Conservation (phyloP, 2,329 filamentous ascomycete species). For the Ophiostoma triangulosporum region DNA sequence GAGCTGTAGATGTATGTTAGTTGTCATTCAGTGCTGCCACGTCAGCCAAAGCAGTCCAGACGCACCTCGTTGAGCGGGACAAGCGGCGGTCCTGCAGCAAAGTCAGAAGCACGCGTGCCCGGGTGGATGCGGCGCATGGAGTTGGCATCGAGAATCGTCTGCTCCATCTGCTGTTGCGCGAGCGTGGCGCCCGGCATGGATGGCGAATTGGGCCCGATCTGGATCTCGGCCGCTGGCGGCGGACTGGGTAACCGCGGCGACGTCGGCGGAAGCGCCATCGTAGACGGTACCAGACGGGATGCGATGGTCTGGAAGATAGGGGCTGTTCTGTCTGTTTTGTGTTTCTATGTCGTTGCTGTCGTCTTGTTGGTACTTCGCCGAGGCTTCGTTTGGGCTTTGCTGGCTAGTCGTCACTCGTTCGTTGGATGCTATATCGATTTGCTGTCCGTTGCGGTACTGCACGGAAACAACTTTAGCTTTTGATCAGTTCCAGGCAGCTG, state of each 20-base stretch:
- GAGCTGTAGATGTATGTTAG: too few relatives aligned
- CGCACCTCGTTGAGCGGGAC: constrained; percentile 71
- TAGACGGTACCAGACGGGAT: background rate
- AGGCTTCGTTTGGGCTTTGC: background rate
- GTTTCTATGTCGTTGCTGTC: too few relatives aligned
- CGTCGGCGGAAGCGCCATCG: constrained; percentile 41
- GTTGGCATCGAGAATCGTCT: constrained; percentile 54
- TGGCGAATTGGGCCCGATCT: constrained; percentile 46
- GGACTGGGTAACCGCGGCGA: constrained; percentile 91
- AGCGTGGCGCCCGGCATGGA: constrained; percentile 18
- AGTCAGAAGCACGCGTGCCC: constrained; percentile 81
- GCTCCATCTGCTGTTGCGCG: constrained; percentile 47
- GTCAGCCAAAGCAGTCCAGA: too few relatives aligned
- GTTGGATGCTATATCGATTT: background rate
- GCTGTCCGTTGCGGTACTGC: background rate
- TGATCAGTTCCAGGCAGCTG: background rate
- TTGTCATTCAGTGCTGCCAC: too few relatives aligned
- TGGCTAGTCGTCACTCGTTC: background rate
- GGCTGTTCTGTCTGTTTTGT: background rate
- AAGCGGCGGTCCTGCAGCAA: constrained; percentile 82
- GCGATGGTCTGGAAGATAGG: background rate
- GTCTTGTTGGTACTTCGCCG: background rate
- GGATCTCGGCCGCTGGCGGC: constrained; percentile 87
- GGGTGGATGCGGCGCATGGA: constrained; percentile 77
- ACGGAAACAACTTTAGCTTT: background rate